phyloP scores from a whole-genome alignment of 352 stramenopile genomes.

The Pythium scleroteichum region DNA sequence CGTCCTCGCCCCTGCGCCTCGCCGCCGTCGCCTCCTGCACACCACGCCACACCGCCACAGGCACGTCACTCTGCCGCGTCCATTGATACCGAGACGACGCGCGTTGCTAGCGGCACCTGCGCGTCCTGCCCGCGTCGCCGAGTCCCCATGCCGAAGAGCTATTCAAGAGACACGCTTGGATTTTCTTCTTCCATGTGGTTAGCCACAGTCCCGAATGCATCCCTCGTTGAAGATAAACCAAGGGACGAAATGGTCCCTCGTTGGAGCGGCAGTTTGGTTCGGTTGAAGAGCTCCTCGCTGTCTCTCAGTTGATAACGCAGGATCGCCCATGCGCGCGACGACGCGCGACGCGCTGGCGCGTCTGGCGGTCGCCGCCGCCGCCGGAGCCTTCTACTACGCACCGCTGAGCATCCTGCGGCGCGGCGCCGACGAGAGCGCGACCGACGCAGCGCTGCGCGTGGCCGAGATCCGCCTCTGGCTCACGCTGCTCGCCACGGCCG shows the following conservation, averaged over 20 bases:
- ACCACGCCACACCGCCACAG: too few species aligned
- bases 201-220: neutral
- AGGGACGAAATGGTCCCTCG: neutral
- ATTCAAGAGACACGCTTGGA: too few species aligned
- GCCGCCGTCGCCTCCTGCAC: neutral
- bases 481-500: slow-evolving; percentile 19
- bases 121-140: too few species aligned
- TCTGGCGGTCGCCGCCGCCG: slow-evolving; percentile 13
- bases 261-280: neutral
- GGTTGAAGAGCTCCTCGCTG: slow-evolving; percentile 2
- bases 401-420: slow-evolving; percentile 9
- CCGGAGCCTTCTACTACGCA: slow-evolving; percentile 18
- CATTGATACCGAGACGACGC: too few species aligned
- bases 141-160: too few species aligned
- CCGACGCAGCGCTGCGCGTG: slow-evolving; percentile 2
- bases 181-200: too few species aligned
- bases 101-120: too few species aligned
- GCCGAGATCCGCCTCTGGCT: slow-evolving; percentile 23
- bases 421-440: neutral
- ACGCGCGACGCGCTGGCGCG: slow-evolving; percentile 24
- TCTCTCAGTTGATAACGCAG: neutral
- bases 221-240: too few species aligned
- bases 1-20: slow-evolving; percentile 4
- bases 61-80: too few species aligned
- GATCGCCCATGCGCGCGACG: slow-evolving; percentile 9